These are phyloP conservation scores for Fistulifera pelliculosa DNA, from an alignment of 108 stramenopile species.

Conservation along the genomic window DNA sequence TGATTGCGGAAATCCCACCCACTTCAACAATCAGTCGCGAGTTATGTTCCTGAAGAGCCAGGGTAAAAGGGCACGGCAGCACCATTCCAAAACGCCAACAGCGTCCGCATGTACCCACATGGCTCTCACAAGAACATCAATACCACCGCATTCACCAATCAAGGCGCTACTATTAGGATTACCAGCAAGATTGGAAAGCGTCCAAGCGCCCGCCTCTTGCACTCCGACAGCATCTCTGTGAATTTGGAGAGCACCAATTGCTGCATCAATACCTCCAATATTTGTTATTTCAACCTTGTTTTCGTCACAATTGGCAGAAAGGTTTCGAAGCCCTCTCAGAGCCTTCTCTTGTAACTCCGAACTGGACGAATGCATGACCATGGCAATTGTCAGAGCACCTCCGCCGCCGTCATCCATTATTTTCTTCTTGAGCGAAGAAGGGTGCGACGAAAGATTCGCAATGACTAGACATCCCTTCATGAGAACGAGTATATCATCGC, in stretches of 20 bases:
- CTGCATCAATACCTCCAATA: constrained; percentile 55
- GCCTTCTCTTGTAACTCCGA: constrained; percentile 41
- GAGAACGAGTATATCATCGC: constrained; percentile 39
- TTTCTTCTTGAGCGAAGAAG: constrained; percentile 18
- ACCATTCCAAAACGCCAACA: constrained; percentile 47
- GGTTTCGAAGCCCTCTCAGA: constrained; percentile 43
- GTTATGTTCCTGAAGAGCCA: constrained; percentile 30
- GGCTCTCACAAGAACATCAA: constrained; percentile 53
- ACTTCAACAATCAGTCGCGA: constrained; percentile 25
- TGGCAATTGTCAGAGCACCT: constrained; percentile 48
- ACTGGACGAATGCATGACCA: constrained; percentile 67
- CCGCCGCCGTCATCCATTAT: constrained; percentile 44
- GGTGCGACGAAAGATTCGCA: constrained; percentile 50
- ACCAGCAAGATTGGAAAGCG: constrained; percentile 41
- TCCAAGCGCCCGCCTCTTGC: constrained; percentile 57
- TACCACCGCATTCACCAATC: constrained; percentile 64
- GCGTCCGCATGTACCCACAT: constrained; percentile 60
- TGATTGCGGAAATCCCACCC: constrained; percentile 45
- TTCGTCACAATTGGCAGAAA: constrained; percentile 53
- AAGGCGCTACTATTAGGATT: constrained; percentile 38
- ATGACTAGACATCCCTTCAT: constrained; percentile 49
- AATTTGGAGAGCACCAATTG: constrained; percentile 59
- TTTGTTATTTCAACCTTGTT: constrained; percentile 48
- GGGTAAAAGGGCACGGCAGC: constrained; percentile 46
- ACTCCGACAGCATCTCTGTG: constrained; percentile 47